Conservation (phyloP, 495 filamentous ascomycete genomes). For the Umbilicaria muhlenbergii region DNA sequence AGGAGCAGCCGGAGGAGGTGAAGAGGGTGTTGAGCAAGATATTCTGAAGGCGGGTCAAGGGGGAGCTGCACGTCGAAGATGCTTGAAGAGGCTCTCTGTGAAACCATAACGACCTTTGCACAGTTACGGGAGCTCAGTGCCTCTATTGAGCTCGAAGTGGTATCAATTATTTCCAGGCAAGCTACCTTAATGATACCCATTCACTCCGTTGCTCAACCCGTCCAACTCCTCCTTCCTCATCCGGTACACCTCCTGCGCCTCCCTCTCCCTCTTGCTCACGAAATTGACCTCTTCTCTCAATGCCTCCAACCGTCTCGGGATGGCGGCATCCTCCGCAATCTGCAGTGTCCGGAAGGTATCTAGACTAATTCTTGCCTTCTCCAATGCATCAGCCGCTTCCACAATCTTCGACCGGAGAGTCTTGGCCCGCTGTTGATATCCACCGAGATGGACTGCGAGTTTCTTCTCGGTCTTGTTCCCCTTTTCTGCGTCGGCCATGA, state of each 20-base stretch:
- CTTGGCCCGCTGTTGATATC: conserved; percentile 79
- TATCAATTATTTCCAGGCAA: too few relatives aligned
- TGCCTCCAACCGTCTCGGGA: conserved; percentile 54
- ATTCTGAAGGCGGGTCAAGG: conserved; percentile 27
- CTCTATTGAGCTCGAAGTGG: too few relatives aligned
- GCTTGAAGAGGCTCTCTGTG: too few relatives aligned
- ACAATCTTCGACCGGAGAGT: conserved; percentile 63
- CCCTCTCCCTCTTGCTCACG: conserved; percentile 67
- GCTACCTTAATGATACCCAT: conserved; percentile 5
- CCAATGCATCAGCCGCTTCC: conserved; percentile 63
- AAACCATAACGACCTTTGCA: too few relatives aligned
- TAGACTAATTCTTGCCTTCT: conserved; percentile 54
- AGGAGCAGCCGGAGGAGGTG: conserved; percentile 45
- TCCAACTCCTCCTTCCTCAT: conserved; percentile 63
- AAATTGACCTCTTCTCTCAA: conserved; percentile 72
- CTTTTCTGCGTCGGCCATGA: conserved; percentile 56
- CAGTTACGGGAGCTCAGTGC: too few relatives aligned
- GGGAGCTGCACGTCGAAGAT: too few relatives aligned
- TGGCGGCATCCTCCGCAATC: conserved; percentile 60
- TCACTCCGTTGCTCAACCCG: conserved; percentile 24
- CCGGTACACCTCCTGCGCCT: conserved; percentile 79
- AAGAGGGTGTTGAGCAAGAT: conserved; percentile 70
- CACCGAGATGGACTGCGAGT: conserved; percentile 70
- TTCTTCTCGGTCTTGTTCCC: conserved; percentile 89
- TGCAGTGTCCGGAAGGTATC: conserved; percentile 62